A percentile compares a stretch with the other conserved stretches of the same genome.
phyloP scores from a whole-genome alignment of 305 asterid species.

The Fraxinus latifolia region DNA sequence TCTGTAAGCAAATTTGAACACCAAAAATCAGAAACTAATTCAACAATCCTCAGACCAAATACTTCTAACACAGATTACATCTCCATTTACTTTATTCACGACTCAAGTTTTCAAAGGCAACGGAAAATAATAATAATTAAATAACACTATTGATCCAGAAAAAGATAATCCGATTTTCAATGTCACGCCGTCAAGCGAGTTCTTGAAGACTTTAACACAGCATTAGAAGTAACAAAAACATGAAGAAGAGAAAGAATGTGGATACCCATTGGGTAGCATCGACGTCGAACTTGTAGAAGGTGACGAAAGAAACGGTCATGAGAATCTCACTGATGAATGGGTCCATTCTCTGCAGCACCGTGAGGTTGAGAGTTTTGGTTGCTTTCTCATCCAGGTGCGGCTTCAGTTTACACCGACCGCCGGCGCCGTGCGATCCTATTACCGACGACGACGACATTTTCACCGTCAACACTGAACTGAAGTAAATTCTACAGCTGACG shows the following conservation, averaged over 20 bases:
- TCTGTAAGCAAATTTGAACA: conserved; percentile 38
- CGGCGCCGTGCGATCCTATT: background rate
- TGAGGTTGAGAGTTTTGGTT: conserved; percentile 70
- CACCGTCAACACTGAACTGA: background rate
- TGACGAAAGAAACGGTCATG: conserved; percentile 73
- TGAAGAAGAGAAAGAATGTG: background rate
- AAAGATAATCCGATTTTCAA: background rate
- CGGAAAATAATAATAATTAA: background rate
- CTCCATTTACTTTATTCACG: background rate
- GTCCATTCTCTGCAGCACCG: conserved; percentile 83
- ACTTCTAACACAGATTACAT: background rate
- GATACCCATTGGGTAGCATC: conserved; percentile 72
- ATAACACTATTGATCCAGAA: background rate
- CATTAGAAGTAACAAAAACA: background rate
- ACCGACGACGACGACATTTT: background rate
- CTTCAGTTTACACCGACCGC: conserved; percentile 53
- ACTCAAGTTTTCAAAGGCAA: background rate
- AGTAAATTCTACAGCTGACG: background rate
- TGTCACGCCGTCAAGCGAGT: background rate
- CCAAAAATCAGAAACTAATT: background rate
- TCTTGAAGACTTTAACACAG: background rate
- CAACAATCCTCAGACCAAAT: background rate
- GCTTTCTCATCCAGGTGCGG: conserved; percentile 71
- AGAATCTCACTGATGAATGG: conserved; percentile 75
- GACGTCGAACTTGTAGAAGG: conserved; percentile 62